Evolutionary conservation across 1,284 basidiomycete species (phyloP).

Genomic region (Boletellus deceptivus): DNA sequence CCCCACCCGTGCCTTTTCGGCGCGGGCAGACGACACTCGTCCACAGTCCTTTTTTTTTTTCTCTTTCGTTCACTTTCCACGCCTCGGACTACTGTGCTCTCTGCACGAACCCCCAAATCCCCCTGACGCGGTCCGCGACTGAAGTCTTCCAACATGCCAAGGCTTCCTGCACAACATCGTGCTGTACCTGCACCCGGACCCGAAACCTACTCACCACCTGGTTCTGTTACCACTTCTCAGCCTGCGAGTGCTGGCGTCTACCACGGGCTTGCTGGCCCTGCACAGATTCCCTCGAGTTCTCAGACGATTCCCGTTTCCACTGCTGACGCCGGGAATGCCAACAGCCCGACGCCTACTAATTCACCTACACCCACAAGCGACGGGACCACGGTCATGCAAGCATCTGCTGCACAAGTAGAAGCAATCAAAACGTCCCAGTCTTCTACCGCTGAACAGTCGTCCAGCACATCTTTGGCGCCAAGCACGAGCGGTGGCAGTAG

Average conservation of each 20-base stretch:
- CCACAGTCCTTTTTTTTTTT: conserved; percentile 29
- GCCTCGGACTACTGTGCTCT: not conserved
- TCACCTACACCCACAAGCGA: conserved; percentile 1
- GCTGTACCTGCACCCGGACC: conserved; percentile 19
- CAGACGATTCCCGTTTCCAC: conserved; percentile 4
- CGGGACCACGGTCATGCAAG: not conserved
- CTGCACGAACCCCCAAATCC: not conserved
- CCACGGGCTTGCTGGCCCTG: conserved; percentile 15
- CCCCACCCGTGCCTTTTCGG: not conserved
- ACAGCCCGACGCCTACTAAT: not conserved
- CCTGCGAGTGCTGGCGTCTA: conserved; percentile 35
- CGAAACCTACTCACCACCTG: conserved; percentile 36
- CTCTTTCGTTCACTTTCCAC: conserved; percentile 18
- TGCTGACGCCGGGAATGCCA: not conserved
- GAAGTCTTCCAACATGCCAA: conserved; percentile 16
- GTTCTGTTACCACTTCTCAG: conserved; percentile 16
- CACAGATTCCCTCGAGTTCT: not conserved
- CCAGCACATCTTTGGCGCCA: not conserved
- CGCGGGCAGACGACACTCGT: conserved; percentile 9
- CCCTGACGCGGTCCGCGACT: not conserved
- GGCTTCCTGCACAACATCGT: conserved; percentile 10
- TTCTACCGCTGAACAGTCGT: not conserved
- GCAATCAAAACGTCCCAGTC: not conserved
- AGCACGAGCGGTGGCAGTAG: not conserved
- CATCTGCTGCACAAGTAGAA: not conserved